Percentiles rank a stretch among this genome's conserved stretches.
Evolutionary conservation across 305 asterid genomes (phyloP).

Genomic region (Fraxinus dipetala): DNA sequence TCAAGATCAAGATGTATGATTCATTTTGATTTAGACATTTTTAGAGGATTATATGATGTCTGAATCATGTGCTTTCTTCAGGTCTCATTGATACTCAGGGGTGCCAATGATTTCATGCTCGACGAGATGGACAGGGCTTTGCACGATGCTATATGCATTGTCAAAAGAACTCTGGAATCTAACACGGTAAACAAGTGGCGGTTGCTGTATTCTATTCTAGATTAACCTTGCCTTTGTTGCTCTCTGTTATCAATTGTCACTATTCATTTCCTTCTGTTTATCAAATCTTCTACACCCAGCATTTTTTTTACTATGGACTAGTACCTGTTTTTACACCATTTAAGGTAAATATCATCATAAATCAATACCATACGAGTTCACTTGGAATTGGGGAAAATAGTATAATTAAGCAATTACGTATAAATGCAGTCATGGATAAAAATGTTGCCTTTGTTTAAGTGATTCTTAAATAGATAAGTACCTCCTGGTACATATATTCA

Average conservation of each 20-base stretch:
- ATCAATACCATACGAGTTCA: background rate
- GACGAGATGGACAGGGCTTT: slow-evolving; percentile 94
- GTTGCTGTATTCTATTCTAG: slow-evolving; percentile 1
- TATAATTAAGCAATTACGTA: background rate
- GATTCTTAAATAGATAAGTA: background rate
- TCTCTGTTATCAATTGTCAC: background rate
- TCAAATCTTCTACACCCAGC: background rate
- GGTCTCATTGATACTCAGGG: slow-evolving; percentile 84
- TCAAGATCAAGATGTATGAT: background rate
- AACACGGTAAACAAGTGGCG: slow-evolving; percentile 49
- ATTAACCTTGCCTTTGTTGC: background rate
- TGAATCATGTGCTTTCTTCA: slow-evolving; percentile 26
- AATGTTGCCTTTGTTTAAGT: background rate
- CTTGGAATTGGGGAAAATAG: background rate
- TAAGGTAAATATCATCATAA: background rate
- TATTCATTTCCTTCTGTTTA: background rate
- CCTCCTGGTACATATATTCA: background rate
- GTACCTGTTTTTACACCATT: background rate
- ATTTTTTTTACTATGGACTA: background rate
- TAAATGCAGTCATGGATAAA: background rate
- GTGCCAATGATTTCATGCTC: slow-evolving; percentile 94
- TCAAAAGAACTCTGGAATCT: slow-evolving; percentile 86
- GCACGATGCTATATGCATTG: slow-evolving; percentile 84
- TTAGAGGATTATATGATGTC: background rate
- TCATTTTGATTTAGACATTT: background rate